Base-by-base conservation (phyloP, 495 filamentous ascomycete genomes). In the Letharia columbiana region DNA sequence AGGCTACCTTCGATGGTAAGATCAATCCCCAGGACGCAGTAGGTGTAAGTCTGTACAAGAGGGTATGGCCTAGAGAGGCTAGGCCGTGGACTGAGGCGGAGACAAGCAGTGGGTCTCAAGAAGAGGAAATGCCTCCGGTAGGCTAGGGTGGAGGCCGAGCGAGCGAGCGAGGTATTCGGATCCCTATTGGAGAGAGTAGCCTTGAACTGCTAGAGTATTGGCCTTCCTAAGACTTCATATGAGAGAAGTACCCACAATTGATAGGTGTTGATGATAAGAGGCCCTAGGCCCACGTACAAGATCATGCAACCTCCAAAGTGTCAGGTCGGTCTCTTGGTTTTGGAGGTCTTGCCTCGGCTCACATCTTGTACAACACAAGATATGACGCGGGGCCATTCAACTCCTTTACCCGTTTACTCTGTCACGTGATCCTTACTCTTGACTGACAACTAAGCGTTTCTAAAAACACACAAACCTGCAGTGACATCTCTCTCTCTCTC, bases 21-120 rank as follows among this genome's bases (percentile, higher is more conserved):
- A 91, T 98, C 75, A 96, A 96, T 77, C 91, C 94, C 8, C 89
- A 95, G 76, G 94, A 98, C 75, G 85, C 91, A 8, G 85, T 98
- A 49, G 95, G 90, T 45, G 89, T 98, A 68, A 92, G 89, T 81
- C 73, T 97, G 74, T 96, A 95, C 76, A 97, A 97, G 86, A 80
- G 92, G 56, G 88, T 96, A 54, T 97, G 90, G 85, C 92, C 92
- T 23, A 82, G 90, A 63, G 81, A 77, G 68, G 84, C 92, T 11
- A 77, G 73, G 68, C 74, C 82, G 61, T 82, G 89, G 71, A 71
- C 70, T 0, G 75, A 75, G 12, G 56, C 69, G 15, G 42, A 44
- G 9, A 23, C 35, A 37, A 15, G 17, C 9, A 12, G 0, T 18
- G 41, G 33, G 12, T 12, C 41, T 11, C 33, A 47, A 37, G 63